These are phyloP conservation scores for Pestalotiopsis fici DNA, from an alignment of 2,329 filamentous ascomycete genomes.

Conservation along the genomic window DNA sequence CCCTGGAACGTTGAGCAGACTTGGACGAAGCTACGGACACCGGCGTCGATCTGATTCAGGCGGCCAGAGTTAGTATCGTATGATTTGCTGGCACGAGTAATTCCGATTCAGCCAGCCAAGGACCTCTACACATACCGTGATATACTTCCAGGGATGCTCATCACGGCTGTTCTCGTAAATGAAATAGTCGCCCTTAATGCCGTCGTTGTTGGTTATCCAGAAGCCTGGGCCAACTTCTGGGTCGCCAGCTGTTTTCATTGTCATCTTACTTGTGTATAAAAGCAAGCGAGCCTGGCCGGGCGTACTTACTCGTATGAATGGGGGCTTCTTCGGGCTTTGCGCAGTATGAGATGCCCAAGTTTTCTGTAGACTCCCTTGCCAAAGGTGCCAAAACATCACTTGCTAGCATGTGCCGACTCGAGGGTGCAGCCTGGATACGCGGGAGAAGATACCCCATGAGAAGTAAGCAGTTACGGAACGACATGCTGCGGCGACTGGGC, in stretches of 20 bases:
- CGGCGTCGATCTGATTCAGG: constrained; percentile 17
- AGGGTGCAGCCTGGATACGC: background rate
- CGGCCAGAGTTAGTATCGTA: background rate
- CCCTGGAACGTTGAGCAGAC: constrained; percentile 25
- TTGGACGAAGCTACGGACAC: constrained; percentile 22
- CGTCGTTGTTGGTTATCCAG: constrained; percentile 23
- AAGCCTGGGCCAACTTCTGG: constrained; percentile 20
- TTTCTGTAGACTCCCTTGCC: background rate
- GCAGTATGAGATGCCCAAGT: background rate
- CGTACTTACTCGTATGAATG: background rate
- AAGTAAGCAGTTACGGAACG: background rate
- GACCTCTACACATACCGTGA: constrained; percentile 16
- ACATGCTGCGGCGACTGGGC: background rate
- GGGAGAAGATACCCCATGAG: background rate
- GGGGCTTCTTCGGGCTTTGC: background rate
- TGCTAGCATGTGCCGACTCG: background rate
- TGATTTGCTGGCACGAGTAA: background rate
- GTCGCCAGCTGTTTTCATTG: constrained; percentile 12
- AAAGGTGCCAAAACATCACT: background rate
- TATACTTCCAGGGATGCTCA: constrained; percentile 26
- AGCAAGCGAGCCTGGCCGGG: background rate
- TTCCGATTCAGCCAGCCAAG: too few species aligned
- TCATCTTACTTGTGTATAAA: background rate
- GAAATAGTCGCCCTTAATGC: constrained; percentile 21
- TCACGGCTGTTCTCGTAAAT: constrained; percentile 26